These are phyloP conservation scores for Citrus mangshanensis DNA, from an alignment of 345 rosid genomes.

Conservation along the genomic window DNA sequence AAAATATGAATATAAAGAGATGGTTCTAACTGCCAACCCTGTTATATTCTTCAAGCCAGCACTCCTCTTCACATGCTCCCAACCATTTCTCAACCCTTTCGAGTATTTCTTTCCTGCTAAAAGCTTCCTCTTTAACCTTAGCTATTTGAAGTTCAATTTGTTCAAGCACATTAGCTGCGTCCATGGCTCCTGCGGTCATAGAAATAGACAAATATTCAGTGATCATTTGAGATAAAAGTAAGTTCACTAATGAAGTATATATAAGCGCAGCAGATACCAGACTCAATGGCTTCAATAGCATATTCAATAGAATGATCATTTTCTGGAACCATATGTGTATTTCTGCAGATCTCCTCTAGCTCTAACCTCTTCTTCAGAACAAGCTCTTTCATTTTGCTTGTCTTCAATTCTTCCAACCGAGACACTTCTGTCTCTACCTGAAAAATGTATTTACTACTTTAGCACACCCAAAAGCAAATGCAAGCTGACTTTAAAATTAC, in stretches of 20 bases:
- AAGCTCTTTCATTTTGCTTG: constrained; percentile 98
- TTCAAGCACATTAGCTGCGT: constrained; percentile 64
- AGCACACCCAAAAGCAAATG: constrained; percentile 3
- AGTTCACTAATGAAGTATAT: not conserved
- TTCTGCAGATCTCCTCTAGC: constrained; percentile 87
- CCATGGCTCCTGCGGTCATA: constrained; percentile 49
- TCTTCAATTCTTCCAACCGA: constrained; percentile 78
- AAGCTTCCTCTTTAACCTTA: constrained; percentile 83
- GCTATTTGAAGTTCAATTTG: constrained; percentile 84
- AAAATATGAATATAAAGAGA: not conserved
- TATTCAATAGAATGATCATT: constrained; percentile 58
- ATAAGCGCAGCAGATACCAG: constrained; percentile 44
- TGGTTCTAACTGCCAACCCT: constrained; percentile 48
- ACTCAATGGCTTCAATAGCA: constrained; percentile 70
- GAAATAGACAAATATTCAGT: not conserved
- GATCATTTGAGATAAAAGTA: not conserved
- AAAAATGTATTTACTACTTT: constrained; percentile 17
- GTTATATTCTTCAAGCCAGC: constrained; percentile 98
- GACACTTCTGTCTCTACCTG: constrained; percentile 92
- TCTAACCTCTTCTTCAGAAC: constrained; percentile 87
- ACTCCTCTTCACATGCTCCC: constrained; percentile 90
- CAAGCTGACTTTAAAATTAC: not conserved
- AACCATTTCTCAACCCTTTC: constrained; percentile 97
- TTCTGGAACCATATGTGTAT: constrained; percentile 77
- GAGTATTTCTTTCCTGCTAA: constrained; percentile 84